These are phyloP conservation scores for Aspergillus coremiiformis DNA, from an alignment of 495 filamentous ascomycete genomes.

Conservation along the genomic window DNA sequence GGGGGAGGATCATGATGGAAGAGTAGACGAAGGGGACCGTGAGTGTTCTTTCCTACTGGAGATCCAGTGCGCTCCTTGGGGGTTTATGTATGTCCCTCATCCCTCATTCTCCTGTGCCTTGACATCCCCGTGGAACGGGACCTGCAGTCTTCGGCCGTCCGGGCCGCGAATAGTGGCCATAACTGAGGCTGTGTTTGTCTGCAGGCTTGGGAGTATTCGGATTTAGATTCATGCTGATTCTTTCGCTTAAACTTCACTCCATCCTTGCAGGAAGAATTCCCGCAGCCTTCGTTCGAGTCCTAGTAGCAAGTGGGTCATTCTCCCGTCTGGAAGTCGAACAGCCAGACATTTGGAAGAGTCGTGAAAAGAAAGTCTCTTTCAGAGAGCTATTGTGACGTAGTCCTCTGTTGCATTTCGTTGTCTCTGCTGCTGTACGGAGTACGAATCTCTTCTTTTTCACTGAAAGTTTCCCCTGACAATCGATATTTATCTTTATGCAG, in stretches of 20 bases:
- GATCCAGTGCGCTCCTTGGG: background rate
- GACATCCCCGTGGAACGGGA: background rate
- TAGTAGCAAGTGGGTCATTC: background rate
- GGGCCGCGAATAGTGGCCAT: background rate
- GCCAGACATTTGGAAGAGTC: too few species aligned
- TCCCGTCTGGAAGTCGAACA: too few species aligned
- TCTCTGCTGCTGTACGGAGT: too few species aligned
- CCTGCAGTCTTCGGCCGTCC: background rate
- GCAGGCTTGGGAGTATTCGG: background rate
- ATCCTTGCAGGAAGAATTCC: background rate
- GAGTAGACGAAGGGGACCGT: background rate
- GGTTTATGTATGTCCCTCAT: background rate
- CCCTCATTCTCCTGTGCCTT: background rate
- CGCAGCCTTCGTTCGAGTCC: too few species aligned
- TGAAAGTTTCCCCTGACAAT: background rate
- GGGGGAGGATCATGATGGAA: background rate
- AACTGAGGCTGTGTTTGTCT: background rate
- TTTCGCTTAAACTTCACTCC: background rate
- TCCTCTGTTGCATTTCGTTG: background rate
- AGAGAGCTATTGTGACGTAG: too few species aligned
- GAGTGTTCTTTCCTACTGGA: background rate
- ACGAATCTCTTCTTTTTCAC: too few species aligned
- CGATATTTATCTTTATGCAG: too few species aligned
- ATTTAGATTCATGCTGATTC: background rate
- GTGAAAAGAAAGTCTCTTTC: too few species aligned